These are phyloP conservation scores for Spongospora subterranea DNA, from an alignment of 208 protist genomes.

Conservation along the genomic window DNA sequence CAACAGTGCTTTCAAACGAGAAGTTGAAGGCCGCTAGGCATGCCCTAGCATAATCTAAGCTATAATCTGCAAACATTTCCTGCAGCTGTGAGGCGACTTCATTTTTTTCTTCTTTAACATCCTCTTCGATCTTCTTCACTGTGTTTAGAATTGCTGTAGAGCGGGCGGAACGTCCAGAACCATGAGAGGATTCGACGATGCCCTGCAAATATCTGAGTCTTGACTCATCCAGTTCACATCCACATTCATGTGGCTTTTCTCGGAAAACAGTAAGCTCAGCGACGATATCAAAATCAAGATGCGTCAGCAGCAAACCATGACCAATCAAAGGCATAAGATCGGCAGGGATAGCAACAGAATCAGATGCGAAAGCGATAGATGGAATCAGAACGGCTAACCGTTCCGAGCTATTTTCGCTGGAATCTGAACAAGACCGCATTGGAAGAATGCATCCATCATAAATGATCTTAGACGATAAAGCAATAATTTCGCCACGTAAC, in stretches of 20 bases:
- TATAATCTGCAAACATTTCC: conserved; percentile 40
- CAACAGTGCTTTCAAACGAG: neutral
- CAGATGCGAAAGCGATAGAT: neutral
- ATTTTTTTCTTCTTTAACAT: neutral
- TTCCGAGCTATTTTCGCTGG: neutral
- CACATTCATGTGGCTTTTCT: neutral
- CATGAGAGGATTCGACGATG: neutral
- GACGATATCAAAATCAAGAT: neutral
- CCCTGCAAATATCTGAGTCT: neutral
- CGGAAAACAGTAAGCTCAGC: neutral
- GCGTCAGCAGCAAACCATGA: neutral
- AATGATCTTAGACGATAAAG: neutral
- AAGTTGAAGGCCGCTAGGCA: conserved; percentile 17
- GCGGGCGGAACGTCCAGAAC: neutral
- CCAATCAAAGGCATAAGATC: neutral
- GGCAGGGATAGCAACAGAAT: neutral
- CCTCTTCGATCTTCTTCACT: neutral
- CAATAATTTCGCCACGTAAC: neutral
- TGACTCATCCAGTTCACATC: neutral
- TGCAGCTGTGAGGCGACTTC: neutral
- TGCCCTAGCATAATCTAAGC: conserved; percentile 11
- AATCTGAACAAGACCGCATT: neutral
- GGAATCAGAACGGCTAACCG: neutral
- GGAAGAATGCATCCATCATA: neutral
- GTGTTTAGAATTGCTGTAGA: neutral